These are phyloP conservation scores for Mucor ambiguus DNA, from an alignment of 371 early-diverging fungal genomes.

Conservation along the genomic window DNA sequence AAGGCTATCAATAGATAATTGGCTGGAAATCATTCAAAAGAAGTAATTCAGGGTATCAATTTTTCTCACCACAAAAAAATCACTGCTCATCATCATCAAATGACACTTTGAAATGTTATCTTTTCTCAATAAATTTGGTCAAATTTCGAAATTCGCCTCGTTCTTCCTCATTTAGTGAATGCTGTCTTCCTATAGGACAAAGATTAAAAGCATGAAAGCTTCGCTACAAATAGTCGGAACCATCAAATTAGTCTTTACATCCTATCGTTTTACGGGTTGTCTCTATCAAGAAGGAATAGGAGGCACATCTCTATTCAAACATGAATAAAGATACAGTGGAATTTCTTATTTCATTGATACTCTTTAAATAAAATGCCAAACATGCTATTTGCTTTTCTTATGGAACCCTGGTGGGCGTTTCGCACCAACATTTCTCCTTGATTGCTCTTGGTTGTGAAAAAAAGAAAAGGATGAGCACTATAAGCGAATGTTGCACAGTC, in stretches of 20 bases:
- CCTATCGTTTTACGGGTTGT: neutral
- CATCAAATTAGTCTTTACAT: neutral
- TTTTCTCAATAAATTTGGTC: neutral
- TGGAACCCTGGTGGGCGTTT: neutral
- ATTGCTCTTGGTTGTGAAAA: neutral
- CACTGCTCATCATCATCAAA: slow-evolving; percentile 6
- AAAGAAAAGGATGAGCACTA: neutral
- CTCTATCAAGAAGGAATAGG: neutral
- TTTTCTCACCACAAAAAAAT: neutral
- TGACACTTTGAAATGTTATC: neutral
- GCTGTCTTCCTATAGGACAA: neutral
- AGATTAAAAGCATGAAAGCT: neutral
- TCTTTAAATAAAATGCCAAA: neutral
- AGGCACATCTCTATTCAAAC: neutral
- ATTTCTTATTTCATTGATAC: no score
- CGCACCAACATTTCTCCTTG: neutral
- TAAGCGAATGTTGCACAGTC: neutral
- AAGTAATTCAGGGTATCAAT: neutral
- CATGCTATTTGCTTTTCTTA: neutral
- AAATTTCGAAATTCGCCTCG: neutral
- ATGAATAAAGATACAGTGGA: neutral
- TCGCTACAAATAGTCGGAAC: neutral
- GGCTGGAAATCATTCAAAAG: neutral
- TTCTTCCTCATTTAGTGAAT: neutral
- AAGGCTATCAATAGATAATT: neutral